These are phyloP conservation scores for Alisma plantagoaquatica DNA, from an alignment of 106 monocot genomes.

Conservation along the genomic window DNA sequence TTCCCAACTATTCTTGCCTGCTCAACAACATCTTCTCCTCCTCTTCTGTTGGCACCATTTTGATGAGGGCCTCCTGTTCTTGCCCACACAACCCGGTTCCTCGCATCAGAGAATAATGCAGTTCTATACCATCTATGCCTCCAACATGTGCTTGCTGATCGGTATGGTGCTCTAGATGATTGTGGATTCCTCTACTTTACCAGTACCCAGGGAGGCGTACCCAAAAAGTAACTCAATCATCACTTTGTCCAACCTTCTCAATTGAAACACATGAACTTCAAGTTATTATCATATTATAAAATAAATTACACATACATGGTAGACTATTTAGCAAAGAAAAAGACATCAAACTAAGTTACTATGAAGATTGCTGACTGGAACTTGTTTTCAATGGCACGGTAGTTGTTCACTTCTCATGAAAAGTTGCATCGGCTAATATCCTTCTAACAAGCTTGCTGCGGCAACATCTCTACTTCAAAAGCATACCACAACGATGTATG, in stretches of 20 bases:
- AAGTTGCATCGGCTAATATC: too few species aligned
- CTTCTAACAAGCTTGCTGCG: too few species aligned
- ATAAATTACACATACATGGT: too few species aligned
- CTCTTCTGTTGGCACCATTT: slow-evolving; percentile 77
- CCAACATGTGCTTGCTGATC: slow-evolving; percentile 60
- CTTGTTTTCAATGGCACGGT: too few species aligned
- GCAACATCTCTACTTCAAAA: too few species aligned
- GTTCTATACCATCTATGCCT: slow-evolving; percentile 80
- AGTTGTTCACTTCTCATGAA: too few species aligned
- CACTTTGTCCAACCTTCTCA: slow-evolving; percentile 59
- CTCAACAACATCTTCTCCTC: slow-evolving; percentile 60
- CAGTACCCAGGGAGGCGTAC: slow-evolving; percentile 39
- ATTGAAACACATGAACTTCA: background rate
- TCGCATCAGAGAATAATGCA: slow-evolving; percentile 59
- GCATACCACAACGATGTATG: too few species aligned
- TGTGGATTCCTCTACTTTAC: slow-evolving; percentile 38
- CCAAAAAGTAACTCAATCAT: slow-evolving; percentile 84
- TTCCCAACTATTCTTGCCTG: too few species aligned
- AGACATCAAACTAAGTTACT: too few species aligned
- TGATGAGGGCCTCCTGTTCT: slow-evolving; percentile 71
- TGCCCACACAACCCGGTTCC: slow-evolving; percentile 59
- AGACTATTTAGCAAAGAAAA: too few species aligned
- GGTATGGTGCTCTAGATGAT: slow-evolving; percentile 46
- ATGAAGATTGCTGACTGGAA: too few species aligned
- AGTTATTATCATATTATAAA: background rate